Conservation (phyloP, 345 rosid species). For the Luvunga scandens region DNA sequence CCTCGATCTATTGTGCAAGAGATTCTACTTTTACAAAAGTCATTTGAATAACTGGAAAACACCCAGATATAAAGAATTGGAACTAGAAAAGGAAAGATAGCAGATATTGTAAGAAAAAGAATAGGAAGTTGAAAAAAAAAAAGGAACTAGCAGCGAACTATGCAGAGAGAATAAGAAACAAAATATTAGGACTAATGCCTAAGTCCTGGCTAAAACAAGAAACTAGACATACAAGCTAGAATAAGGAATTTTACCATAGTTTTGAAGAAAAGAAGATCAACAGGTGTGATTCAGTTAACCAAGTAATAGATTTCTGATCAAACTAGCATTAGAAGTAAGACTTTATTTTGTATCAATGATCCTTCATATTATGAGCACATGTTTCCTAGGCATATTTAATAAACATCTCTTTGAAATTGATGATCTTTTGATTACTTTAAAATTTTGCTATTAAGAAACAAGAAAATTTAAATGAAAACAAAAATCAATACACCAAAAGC, state of each 20-base stretch:
- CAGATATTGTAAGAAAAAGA: neutral
- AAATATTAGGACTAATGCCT: neutral
- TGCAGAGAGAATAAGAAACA: neutral
- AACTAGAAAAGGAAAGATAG: neutral
- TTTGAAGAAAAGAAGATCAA: neutral
- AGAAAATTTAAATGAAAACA: neutral
- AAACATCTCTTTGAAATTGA: neutral
- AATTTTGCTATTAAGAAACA: neutral
- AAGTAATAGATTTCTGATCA: neutral
- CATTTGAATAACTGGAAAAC: neutral
- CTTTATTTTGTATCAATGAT: neutral
- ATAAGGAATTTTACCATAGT: neutral
- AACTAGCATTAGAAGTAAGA: neutral
- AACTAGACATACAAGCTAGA: neutral
- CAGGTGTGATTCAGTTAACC: neutral
- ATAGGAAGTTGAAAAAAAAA: neutral
- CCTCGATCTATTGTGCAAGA: neutral
- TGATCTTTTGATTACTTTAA: too few species aligned
- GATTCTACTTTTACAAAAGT: neutral
- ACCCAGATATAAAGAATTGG: neutral
- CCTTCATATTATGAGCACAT: neutral
- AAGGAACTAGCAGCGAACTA: neutral
- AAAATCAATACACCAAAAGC: neutral
- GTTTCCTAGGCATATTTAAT: neutral
- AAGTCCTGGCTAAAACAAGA: neutral